Conservation (phyloP, 805 yeast species). For the Lipomyces spencermartinsiae region DNA sequence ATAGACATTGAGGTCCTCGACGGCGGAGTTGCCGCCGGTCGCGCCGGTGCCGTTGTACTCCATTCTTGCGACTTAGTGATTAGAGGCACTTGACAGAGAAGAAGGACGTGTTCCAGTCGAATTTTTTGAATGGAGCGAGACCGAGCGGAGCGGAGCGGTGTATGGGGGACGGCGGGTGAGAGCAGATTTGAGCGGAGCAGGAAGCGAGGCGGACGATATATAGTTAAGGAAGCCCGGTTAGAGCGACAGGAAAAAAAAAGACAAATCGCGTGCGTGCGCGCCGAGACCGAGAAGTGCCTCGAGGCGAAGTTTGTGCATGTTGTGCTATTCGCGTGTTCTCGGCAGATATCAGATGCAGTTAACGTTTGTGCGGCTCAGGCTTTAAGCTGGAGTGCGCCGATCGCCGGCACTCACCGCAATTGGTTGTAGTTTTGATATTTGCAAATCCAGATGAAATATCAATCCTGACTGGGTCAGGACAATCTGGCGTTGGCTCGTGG, state of each 20-base stretch:
- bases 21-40: slow-evolving; percentile 82
- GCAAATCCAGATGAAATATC: not conserved
- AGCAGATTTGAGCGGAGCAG: no score
- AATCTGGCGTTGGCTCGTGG: not conserved
- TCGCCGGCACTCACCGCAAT: no score
- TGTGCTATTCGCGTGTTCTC: not conserved
- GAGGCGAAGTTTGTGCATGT: not conserved
- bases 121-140: not conserved
- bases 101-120: not conserved
- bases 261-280: not conserved
- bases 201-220: no score
- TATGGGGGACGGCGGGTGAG: no score
- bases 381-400: no score
- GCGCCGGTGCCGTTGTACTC: slow-evolving; percentile 46
- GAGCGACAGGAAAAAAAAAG: no score
- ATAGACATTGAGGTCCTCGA: slow-evolving; percentile 69
- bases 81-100: not conserved
- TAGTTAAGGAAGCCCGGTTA: no score
- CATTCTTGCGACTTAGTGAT: not conserved
- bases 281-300: not conserved
- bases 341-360: not conserved
- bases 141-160: no score
- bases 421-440: not conserved
- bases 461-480: not conserved
- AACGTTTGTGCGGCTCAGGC: not conserved